A percentile compares a stretch with the other conserved stretches of the same genome.
Conservation (phyloP, 2,329 filamentous ascomycete species). For the Cladosporium halotolerans region DNA sequence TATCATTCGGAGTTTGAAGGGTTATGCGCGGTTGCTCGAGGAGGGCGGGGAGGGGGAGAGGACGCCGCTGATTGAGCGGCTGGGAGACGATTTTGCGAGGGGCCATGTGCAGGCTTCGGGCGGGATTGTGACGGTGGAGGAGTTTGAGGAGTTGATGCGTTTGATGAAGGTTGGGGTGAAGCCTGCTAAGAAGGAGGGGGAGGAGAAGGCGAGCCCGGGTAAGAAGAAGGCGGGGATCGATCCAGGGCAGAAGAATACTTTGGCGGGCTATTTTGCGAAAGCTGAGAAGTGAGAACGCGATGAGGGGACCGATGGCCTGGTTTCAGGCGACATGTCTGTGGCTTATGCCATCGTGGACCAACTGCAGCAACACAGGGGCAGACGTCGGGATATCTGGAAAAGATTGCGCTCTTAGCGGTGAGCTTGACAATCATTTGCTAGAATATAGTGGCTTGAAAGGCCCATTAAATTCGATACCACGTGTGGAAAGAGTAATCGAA, state of each 20-base stretch:
- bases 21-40: constrained; percentile 40
- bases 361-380: no score
- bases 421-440: no score
- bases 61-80: constrained; percentile 37
- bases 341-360: no score
- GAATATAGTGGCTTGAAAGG: no score
- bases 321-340: no score
- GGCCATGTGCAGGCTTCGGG: constrained; percentile 64
- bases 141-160: constrained; percentile 60
- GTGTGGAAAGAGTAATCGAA: no score
- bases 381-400: no score
- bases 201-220: constrained; percentile 23
- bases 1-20: constrained; percentile 54
- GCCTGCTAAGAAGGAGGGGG: constrained; percentile 32
- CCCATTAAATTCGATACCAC: no score
- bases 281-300: not conserved
- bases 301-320: no score
- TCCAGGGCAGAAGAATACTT: constrained; percentile 45
- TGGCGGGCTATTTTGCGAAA: constrained; percentile 52
- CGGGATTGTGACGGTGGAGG: constrained; percentile 53
- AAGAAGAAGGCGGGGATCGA: constrained; percentile 32
- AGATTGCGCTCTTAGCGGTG: no score
- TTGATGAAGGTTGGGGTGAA: constrained; percentile 56
- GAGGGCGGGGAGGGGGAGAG: constrained; percentile 26
- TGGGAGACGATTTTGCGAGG: constrained; percentile 59